These are phyloP conservation scores for Schwanniomyces sp. DNA, from an alignment of 805 yeast species.

Conservation along the genomic window DNA sequence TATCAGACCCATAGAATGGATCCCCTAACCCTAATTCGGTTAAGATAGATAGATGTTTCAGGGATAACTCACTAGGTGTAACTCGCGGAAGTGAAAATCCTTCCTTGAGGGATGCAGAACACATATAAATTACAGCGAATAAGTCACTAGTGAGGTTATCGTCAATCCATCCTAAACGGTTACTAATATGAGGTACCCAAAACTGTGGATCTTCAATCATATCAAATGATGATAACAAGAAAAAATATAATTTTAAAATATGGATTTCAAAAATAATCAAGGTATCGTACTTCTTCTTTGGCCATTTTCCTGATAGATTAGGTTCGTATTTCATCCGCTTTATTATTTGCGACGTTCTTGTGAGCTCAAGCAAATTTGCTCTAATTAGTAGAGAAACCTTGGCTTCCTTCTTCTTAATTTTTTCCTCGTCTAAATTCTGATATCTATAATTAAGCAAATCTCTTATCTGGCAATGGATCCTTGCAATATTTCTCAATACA, in stretches of 20 bases:
- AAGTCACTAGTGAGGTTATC: constrained; percentile 25
- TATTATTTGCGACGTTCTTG: constrained; percentile 19
- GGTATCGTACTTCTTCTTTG: constrained; percentile 21
- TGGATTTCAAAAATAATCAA: constrained; percentile 23
- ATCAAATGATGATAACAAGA: constrained; percentile 21
- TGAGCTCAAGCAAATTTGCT: constrained; percentile 20
- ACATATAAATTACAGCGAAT: constrained; percentile 29
- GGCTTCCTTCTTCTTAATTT: constrained; percentile 21
- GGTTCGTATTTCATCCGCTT: constrained; percentile 26
- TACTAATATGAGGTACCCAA: constrained; percentile 26
- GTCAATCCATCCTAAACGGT: constrained; percentile 31
- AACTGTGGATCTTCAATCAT: constrained; percentile 22
- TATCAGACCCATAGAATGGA: constrained; percentile 4
- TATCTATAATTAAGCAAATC: neutral
- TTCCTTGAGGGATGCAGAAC: constrained; percentile 24
- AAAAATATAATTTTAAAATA: constrained; percentile 23
- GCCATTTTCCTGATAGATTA: constrained; percentile 32
- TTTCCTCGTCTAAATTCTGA: constrained; percentile 10
- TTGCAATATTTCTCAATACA: constrained; percentile 23
- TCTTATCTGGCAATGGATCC: constrained; percentile 25
- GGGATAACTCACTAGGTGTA: constrained; percentile 27
- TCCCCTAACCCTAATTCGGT: constrained; percentile 1
- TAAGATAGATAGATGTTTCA: constrained; percentile 27
- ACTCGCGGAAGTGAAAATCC: constrained; percentile 29
- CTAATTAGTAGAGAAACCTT: constrained; percentile 17